Evolutionary conservation across 2,329 filamentous ascomycete genomes (phyloP), one percentile per base, ranked within the genome.

Genomic region (Rhinocladiella similis): DNA sequence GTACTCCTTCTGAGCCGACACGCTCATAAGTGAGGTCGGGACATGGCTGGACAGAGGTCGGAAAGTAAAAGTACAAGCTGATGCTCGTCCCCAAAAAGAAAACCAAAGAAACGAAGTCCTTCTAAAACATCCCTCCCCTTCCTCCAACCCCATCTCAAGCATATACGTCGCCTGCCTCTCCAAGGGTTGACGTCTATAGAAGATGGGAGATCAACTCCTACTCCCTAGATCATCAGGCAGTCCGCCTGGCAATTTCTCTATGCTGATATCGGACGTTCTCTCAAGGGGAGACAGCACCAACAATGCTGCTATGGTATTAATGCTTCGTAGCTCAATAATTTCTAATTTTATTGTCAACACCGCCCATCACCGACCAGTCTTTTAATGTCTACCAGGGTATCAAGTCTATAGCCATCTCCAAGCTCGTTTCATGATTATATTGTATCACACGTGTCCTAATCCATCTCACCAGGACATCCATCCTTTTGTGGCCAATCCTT

Each of bases 171-270:
- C 57, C 63, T 54, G 47, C 49, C 50, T 53, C 61, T 57, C 59
- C 57, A 70, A 75, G 69, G 70, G 67, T 69, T 66, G 70, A 71
- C 70, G 73, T 74, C 76, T 79, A 78, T 76, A 78, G 70, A 70
- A 68, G 74, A 76, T 78, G 76, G 76, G 59, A 78, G 64, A 78
- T 71, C 54, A 68, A 18, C 39, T 20, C 50, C 38, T 49, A 48
- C 49, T 61, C 67, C 59, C 62, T 61, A 59, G 62, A 63, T 65
- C 57, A 57, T 64, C 64, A 65, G 62, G 63, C 63, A 65, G 62
- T 66, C 64, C 64, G 60, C 54, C 47, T 54, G 50, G 52, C 50
- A 45, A 47, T 52, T 53, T 48, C 33, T 57, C 47, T 25, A 42
- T 59, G 48, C 55, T 56, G 54, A 54, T 50, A 46, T 45, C 53